Evolutionary conservation across 352 stramenopile genomes (phyloP), one percentile per base, ranked within the genome.

Genomic region (Pythium folliculosum): DNA sequence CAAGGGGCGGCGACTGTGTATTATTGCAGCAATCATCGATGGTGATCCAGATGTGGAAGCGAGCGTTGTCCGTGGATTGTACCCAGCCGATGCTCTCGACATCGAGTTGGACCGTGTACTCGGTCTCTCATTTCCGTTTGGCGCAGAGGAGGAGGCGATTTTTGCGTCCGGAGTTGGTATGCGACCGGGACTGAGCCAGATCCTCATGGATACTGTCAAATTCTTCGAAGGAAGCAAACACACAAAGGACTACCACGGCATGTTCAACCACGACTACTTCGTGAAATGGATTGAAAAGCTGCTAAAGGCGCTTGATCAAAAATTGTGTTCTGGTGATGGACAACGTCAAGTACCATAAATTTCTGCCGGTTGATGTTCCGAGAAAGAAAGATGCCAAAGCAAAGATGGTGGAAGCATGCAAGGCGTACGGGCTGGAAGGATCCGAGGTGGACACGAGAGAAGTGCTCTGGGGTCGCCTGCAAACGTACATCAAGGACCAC

Each of bases 151-250:
- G 19, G 10, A 13, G 45, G 45, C 21, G 19, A 22, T 52, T 9
- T 52, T n/a, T n/a, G n/a, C n/a, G n/a, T n/a, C n/a, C n/a, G n/a
- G n/a, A n/a, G n/a, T n/a, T n/a, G n/a, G n/a, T n/a, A n/a, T n/a
- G n/a, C n/a, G n/a, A n/a, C n/a, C n/a, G n/a, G n/a, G n/a, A n/a
- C n/a, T n/a, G n/a, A 38, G 19, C 14, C 55, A 62, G 16, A 2
- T 63, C 0, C 40, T 53, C n/a, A 25, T 23, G 2, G 55, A 63
- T 9, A 63, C 32, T 13, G 10, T 72, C 22, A 55, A 72, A 13
- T 59, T 73, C 1, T 72, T 76, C 27, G 23, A 70, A 13, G 70
- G 70, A n/a, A 48, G 70, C 14, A 72, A 76, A 37, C 60, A 65
- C 16, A 55, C 60, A 4, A 69, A 65, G 32, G 69, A 76, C 65